phyloP scores from a whole-genome alignment of 345 rosid genomes.

The Carallia pectinifolia region DNA sequence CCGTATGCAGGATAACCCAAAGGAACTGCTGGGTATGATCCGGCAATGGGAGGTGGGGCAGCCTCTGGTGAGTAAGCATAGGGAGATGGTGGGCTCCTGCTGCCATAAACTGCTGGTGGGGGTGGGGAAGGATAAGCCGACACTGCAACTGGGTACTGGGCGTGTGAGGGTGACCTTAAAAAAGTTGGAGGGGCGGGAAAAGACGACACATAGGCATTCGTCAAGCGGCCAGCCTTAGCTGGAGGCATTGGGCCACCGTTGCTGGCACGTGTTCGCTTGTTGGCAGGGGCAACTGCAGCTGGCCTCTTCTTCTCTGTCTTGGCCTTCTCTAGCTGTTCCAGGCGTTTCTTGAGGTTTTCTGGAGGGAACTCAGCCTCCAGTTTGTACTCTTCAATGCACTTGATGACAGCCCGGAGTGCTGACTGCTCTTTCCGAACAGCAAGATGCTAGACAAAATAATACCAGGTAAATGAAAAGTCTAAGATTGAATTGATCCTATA shows the following conservation, averaged over 20 bases:
- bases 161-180: slow-evolving; percentile 81
- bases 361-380: slow-evolving; percentile 79
- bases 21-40: slow-evolving; percentile 54
- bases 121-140: slow-evolving; percentile 75
- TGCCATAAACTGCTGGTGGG: slow-evolving; percentile 62
- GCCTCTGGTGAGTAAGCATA: slow-evolving; percentile 67
- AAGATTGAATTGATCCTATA: background rate
- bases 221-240: slow-evolving; percentile 93
- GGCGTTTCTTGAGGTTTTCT: slow-evolving; percentile 93
- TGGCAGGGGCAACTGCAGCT: slow-evolving; percentile 69
- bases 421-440: slow-evolving; percentile 95
- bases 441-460: slow-evolving; percentile 47
- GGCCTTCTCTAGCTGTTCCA: slow-evolving; percentile 93
- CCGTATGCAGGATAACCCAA: slow-evolving; percentile 63
- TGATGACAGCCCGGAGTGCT: slow-evolving; percentile 82
- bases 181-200: slow-evolving; percentile 71
- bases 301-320: slow-evolving; percentile 90
- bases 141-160: slow-evolving; percentile 60
- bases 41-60: slow-evolving; percentile 44
- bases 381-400: slow-evolving; percentile 98
- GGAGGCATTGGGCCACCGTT: slow-evolving; percentile 98
- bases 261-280: slow-evolving; percentile 86
- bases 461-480: background rate
- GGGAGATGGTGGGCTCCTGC: slow-evolving; percentile 55
- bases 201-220: slow-evolving; percentile 91